Evolutionary conservation across 2,329 filamentous ascomycete genomes (phyloP).

Genomic region (Penicillium sp.): DNA sequence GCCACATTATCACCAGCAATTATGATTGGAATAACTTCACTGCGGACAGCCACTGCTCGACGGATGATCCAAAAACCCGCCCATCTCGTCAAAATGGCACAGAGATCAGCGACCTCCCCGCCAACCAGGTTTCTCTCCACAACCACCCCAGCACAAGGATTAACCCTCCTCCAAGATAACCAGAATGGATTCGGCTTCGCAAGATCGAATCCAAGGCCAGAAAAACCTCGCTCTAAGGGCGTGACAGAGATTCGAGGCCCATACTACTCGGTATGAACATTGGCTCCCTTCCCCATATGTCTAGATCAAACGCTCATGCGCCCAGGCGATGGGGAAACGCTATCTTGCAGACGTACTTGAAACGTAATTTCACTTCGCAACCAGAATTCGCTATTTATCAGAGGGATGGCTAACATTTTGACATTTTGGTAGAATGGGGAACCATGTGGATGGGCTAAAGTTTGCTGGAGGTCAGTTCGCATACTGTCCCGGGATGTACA

Average conservation of each 20-base stretch:
- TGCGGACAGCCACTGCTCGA: background rate
- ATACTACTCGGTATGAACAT: conserved; percentile 54
- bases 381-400: too few relatives aligned
- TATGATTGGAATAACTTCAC: too few relatives aligned
- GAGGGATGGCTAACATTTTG: too few relatives aligned
- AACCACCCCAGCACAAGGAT: conserved; percentile 19
- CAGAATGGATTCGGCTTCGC: conserved; percentile 56
- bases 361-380: too few relatives aligned
- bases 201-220: conserved; percentile 53
- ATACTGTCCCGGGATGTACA: background rate
- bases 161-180: conserved; percentile 54
- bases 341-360: conserved; percentile 59
- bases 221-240: conserved; percentile 54
- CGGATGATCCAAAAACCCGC: conserved; percentile 6
- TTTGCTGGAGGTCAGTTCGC: conserved; percentile 52
- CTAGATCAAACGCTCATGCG: conserved; percentile 2
- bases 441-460: conserved; percentile 60
- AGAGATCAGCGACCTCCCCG: conserved; percentile 1
- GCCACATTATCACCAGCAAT: too few relatives aligned
- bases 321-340: conserved; percentile 55
- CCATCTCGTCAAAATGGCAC: conserved; percentile 16
- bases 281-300: background rate
- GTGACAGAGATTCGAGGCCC: conserved; percentile 62
- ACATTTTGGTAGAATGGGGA: conserved; percentile 49
- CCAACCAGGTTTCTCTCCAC: conserved; percentile 24